Conservation (phyloP, 192 early-diverging fungal species). For the Entomortierella beljakovae region DNA sequence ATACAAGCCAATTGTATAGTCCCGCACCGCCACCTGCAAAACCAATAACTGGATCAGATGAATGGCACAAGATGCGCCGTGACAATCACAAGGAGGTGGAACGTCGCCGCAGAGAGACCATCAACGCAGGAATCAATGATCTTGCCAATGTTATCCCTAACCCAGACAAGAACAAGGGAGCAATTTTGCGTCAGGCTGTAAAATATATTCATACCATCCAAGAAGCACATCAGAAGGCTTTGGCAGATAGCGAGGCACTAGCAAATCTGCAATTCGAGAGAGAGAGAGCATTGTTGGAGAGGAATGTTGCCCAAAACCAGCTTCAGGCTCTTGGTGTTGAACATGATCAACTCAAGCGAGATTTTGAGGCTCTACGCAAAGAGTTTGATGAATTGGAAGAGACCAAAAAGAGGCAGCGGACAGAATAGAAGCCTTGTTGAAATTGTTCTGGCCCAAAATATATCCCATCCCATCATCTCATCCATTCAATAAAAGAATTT, state of each 20-base stretch:
- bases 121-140: slow-evolving; percentile 83
- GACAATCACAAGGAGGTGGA: slow-evolving; percentile 92
- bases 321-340: slow-evolving; percentile 15
- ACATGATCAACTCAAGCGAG: slow-evolving; percentile 26
- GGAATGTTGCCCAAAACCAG: slow-evolving; percentile 14
- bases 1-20: neutral
- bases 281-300: slow-evolving; percentile 20
- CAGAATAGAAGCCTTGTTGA: slow-evolving; percentile 12
- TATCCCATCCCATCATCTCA: too few relatives aligned
- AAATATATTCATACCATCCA: slow-evolving; percentile 70
- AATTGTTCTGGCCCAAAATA: too few relatives aligned
- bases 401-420: slow-evolving; percentile 45
- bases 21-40: slow-evolving; percentile 44
- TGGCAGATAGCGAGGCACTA: slow-evolving; percentile 7
- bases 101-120: slow-evolving; percentile 83
- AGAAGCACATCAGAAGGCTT: slow-evolving; percentile 30
- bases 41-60: slow-evolving; percentile 69
- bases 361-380: slow-evolving; percentile 58
- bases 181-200: slow-evolving; percentile 76
- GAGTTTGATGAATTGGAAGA: slow-evolving; percentile 54
- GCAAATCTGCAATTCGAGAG: slow-evolving; percentile 13
- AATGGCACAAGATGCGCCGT: slow-evolving; percentile 73
- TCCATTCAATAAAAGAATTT: too few relatives aligned
- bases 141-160: slow-evolving; percentile 76
- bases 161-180: slow-evolving; percentile 79